These are phyloP conservation scores for Ophiostoma sp. DNA, from an alignment of 2,329 filamentous ascomycete genomes.

Conservation along the genomic window DNA sequence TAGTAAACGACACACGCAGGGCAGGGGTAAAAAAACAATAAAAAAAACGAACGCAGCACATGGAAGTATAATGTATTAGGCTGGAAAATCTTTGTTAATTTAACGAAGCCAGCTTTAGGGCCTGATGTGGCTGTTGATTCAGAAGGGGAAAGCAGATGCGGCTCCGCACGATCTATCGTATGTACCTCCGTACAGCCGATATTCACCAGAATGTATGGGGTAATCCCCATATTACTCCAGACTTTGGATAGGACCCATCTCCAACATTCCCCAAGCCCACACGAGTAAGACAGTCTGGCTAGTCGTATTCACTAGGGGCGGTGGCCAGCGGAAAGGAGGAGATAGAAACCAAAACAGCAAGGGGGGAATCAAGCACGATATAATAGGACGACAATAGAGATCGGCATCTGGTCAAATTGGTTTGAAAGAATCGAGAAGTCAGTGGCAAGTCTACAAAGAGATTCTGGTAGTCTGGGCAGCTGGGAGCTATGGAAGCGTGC, in stretches of 20 bases:
- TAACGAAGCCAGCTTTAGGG: neutral
- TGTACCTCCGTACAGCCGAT: conserved; percentile 17
- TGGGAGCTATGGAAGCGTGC: neutral
- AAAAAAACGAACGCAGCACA: neutral
- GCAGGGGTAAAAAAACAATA: neutral
- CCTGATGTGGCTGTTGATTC: conserved; percentile 1
- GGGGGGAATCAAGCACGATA: neutral
- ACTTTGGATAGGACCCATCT: neutral
- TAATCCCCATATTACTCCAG: conserved; percentile 2
- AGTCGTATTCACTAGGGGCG: neutral
- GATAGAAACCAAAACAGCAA: neutral
- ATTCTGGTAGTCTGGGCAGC: neutral
- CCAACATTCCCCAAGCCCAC: conserved; percentile 10
- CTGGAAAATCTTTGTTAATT: neutral
- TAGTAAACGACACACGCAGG: neutral
- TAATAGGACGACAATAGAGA: neutral
- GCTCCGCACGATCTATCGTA: conserved; percentile 17
- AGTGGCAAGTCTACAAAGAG: neutral
- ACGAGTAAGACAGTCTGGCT: neutral
- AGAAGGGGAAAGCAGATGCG: conserved; percentile 17
- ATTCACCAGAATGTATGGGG: conserved; percentile 8
- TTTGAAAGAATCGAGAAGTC: neutral
- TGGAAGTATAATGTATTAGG: neutral
- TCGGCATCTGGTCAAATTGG: neutral
- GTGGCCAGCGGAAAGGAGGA: neutral